phyloP scores from a whole-genome alignment of 2,329 filamentous ascomycete species.

The Nothophaeocryptopus gaeumannii region DNA sequence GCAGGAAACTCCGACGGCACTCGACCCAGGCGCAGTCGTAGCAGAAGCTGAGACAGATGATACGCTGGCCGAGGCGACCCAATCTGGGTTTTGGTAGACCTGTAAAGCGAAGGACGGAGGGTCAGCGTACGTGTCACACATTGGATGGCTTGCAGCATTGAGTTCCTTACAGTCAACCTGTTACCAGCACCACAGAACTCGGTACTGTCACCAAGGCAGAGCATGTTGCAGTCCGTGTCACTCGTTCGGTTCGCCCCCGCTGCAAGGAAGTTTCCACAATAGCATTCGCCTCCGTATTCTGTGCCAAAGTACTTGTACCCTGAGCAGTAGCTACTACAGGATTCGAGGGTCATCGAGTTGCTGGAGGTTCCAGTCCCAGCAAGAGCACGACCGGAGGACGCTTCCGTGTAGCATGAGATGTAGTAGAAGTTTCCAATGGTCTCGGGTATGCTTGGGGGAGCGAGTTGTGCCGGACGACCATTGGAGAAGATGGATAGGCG shows the following conservation, averaged over 20 bases:
- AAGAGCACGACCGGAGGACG: constrained; percentile 27
- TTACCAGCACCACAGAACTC: constrained; percentile 32
- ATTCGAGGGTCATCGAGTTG: constrained; percentile 40
- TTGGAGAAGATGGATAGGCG: constrained; percentile 35
- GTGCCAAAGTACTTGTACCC: constrained; percentile 34
- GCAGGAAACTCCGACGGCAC: constrained; percentile 21
- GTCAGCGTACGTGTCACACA: constrained; percentile 1
- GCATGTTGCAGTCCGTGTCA: constrained; percentile 7
- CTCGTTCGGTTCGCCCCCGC: constrained; percentile 4
- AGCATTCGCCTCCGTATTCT: constrained; percentile 33
- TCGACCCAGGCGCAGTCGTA: constrained; percentile 15
- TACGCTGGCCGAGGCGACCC: constrained; percentile 17
- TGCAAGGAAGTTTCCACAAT: constrained; percentile 13
- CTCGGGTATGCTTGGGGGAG: constrained; percentile 29
- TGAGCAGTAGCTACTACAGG: constrained; percentile 37
- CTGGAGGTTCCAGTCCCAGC: constrained; percentile 25
- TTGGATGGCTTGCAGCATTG: neutral
- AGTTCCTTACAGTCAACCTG: constrained; percentile 24
- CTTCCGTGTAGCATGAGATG: constrained; percentile 34
- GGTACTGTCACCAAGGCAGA: constrained; percentile 23
- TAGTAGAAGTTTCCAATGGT: constrained; percentile 30
- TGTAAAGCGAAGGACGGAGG: neutral
- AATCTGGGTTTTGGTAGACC: constrained; percentile 17
- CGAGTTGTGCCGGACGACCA: constrained; percentile 20
- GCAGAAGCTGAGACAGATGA: constrained; percentile 13